phyloP scores from a whole-genome alignment of 345 rosid species.

The Salix suchowensis region DNA sequence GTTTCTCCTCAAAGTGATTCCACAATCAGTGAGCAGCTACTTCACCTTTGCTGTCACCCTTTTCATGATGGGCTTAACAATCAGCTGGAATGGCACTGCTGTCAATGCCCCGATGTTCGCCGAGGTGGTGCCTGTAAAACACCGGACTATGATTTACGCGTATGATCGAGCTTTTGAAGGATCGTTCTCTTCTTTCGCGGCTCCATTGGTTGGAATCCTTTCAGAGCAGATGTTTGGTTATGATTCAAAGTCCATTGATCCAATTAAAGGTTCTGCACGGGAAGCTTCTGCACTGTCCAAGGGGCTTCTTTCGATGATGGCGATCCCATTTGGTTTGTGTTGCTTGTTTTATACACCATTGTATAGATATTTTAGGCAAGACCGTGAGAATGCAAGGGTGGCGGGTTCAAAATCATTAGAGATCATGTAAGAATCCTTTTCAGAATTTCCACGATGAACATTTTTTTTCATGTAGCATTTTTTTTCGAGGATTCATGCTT shows the following conservation, averaged over 20 bases:
- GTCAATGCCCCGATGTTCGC: conserved; percentile 93
- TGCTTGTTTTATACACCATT: conserved; percentile 82
- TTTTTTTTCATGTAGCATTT: background rate
- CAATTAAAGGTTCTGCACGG: conserved; percentile 51
- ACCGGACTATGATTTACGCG: conserved; percentile 92
- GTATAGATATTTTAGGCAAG: conserved; percentile 55
- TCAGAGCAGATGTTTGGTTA: conserved; percentile 81
- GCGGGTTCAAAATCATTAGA: conserved; percentile 51
- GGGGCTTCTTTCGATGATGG: conserved; percentile 94
- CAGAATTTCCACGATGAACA: background rate
- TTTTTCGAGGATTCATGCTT: background rate
- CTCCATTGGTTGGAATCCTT: conserved; percentile 90
- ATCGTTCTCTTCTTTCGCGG: conserved; percentile 88
- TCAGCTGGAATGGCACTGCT: conserved; percentile 89
- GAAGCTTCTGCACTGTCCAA: conserved; percentile 74
- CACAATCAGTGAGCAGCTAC: conserved; percentile 66
- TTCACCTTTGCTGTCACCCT: conserved; percentile 54
- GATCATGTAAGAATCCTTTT: conserved; percentile 32
- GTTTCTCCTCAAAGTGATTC: conserved; percentile 67
- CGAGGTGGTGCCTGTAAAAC: conserved; percentile 83
- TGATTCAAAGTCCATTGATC: conserved; percentile 64
- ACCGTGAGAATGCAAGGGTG: conserved; percentile 57
- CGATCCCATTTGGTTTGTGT: conserved; percentile 77
- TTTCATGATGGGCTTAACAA: conserved; percentile 75
- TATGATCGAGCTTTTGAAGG: conserved; percentile 92